Base-by-base conservation (phyloP, 78 protist genomes). In the slime mould (Dictyostelium discoideum) region DNA sequence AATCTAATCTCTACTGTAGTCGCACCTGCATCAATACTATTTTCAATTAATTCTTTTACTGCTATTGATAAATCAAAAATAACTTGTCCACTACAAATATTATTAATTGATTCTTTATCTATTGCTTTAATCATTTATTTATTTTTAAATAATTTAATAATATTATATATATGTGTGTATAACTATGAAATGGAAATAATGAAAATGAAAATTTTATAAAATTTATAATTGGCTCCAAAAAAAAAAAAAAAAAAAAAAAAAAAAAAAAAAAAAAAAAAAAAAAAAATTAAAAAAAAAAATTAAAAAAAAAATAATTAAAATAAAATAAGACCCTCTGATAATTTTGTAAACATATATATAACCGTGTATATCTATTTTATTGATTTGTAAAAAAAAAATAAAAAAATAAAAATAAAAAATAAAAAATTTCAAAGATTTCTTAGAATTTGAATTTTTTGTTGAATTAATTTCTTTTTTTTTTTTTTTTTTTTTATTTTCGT, bases 31-130 rank as follows among this genome's bases (percentile, higher is more conserved):
- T 99, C 99, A 32, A 98, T n/a, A 14, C 92, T 39, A 46, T 99
- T 99, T 85, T 99, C 99, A 3, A 99, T 63, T 48, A 99, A 92
- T 73, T 99, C 99, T 89, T 99, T 99, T 54, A 95, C 96, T 22
- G 98, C 99, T 3, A 92, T 73, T 0, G 98, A 74, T 40, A 98
- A 87, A 65, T 96, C 96, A 3, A 97, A 46, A 37, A 98, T 97
- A 32, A 98, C 99, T 86, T 98, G 98, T 24, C 96, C 98, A 48
- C 96, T 85, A 67, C 98, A 97, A 32, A 97, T 97, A 13, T 69
- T 81, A 82, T 96, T 97, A 18, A 97, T 93, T 20, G 94, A 65
- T 54, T 78, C 89, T 84, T 73, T 67, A 63, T 92, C 97, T 5
- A 96, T 92, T 11, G 88, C 84, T 48, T 60, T 46, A 16, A 90